Percentiles rank a stretch among this genome's conserved stretches.
phyloP scores from a whole-genome alignment of 768 basidiomycete species.

The Termitomyces sp. region DNA sequence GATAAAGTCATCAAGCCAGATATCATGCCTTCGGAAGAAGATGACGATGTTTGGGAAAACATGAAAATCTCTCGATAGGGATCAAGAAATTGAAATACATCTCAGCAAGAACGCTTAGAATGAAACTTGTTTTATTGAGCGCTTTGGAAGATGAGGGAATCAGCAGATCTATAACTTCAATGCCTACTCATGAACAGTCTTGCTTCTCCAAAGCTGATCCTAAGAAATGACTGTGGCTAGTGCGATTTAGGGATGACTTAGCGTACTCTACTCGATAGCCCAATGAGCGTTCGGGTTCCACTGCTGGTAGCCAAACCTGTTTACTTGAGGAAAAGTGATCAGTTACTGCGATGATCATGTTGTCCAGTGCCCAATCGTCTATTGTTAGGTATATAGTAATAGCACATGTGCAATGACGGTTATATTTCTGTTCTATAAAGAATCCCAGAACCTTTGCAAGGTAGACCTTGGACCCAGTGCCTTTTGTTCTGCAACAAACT shows the following conservation, averaged over 20 bases:
- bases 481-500: conserved; percentile 39
- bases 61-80: conserved; percentile 47
- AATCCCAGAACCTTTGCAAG: conserved; percentile 30
- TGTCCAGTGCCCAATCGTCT: background rate
- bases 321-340: too few species aligned
- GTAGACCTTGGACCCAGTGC: conserved; percentile 30
- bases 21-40: conserved; percentile 23
- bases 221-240: too few species aligned
- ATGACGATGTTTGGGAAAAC: conserved; percentile 64
- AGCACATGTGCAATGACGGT: background rate
- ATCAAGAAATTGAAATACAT: conserved; percentile 12
- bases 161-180: background rate
- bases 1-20: conserved; percentile 30
- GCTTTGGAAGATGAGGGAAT: background rate
- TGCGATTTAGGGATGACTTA: too few species aligned
- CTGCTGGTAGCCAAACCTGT: too few species aligned
- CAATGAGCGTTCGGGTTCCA: too few species aligned
- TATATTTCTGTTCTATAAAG: conserved; percentile 22
- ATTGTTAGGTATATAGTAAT: background rate
- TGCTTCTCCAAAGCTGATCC: conserved; percentile 52
- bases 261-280: too few species aligned
- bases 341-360: too few species aligned
- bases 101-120: conserved; percentile 18
- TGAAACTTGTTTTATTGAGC: background rate
- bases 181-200: conserved; percentile 51